Evolutionary conservation across 306 rosid species (phyloP), one percentile per base, ranked within the genome.

Genomic region (Corylus heterophylla): DNA sequence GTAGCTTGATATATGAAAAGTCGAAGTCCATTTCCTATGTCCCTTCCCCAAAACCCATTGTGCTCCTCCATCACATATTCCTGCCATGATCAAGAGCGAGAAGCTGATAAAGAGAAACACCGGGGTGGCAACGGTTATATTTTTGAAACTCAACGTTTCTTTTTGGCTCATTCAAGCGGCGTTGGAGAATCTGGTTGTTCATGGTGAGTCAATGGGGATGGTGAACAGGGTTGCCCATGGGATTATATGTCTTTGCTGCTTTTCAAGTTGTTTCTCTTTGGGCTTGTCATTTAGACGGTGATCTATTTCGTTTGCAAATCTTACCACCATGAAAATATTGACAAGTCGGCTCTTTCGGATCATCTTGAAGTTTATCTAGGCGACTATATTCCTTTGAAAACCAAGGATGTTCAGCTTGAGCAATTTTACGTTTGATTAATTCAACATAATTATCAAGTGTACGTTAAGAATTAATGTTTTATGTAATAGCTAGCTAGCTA

Each of bases 301-400:
- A 74, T 92, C 10, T 94, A 94, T 80, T 88, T 94, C 12, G 93
- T 92, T 3, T 94, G 97, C 88, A 94, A 92, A 80, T 91, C 98
- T 0, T 86, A 90, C 74, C 98, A 91, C 71, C 98, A 89, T 58
- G 91, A 94, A 79, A 91, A 82, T 69, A 91, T 92, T 17, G 97
- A 91, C 79, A 94, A 89, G 69, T 85, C 91, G 2, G 92, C 89
- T 17, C 72, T 94, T 45, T 91, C 97, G 0, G 93, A 92, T 74
- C 97, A 92, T 27, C 84, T 94, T 10, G 92, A 86, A 56, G 93
- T 89, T 2, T 89, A 86, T 80, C 55, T 83, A 0, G 98, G 91
- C 22, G 91, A 89, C 13, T 90, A 94, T 62, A 86, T 79, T 56
- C 94, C 94, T 0, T 81, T 92, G 88, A 92, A 75, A 71, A 20